Evolutionary conservation across 2,329 filamentous ascomycete genomes (phyloP).

Genomic region (Talaromyces sp.): DNA sequence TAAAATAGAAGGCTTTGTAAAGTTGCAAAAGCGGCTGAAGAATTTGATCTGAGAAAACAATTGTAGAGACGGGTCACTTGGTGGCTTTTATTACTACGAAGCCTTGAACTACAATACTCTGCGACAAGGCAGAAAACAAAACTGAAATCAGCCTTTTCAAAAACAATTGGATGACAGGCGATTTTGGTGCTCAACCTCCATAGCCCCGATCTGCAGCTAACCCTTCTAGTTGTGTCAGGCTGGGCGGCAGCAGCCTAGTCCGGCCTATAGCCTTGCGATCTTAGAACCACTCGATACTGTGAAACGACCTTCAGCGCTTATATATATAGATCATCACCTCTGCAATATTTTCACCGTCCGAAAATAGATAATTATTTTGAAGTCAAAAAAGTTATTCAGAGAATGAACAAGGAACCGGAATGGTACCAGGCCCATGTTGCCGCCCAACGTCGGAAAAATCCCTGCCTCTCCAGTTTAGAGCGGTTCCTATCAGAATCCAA

Average conservation of each 20-base stretch:
- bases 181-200: not conserved
- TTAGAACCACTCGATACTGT: not conserved
- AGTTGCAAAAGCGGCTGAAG: not conserved
- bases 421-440: not conserved
- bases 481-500: not conserved
- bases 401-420: not conserved
- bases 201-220: not conserved
- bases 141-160: not conserved
- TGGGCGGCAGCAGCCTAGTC: not conserved
- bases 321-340: not conserved
- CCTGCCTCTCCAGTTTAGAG: slow-evolving; percentile 1
- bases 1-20: not conserved
- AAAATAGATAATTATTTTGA: not conserved
- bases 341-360: not conserved
- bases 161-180: not conserved
- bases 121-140: not conserved
- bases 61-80: not conserved
- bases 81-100: not conserved
- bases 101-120: not conserved
- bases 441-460: slow-evolving; percentile 2
- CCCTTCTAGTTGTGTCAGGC: not conserved
- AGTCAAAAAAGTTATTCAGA: not conserved
- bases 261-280: not conserved
- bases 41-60: not conserved
- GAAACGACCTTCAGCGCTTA: not conserved